Conservation (phyloP, 2,329 filamentous ascomycete species). For the Aspergillus terreus region DNA sequence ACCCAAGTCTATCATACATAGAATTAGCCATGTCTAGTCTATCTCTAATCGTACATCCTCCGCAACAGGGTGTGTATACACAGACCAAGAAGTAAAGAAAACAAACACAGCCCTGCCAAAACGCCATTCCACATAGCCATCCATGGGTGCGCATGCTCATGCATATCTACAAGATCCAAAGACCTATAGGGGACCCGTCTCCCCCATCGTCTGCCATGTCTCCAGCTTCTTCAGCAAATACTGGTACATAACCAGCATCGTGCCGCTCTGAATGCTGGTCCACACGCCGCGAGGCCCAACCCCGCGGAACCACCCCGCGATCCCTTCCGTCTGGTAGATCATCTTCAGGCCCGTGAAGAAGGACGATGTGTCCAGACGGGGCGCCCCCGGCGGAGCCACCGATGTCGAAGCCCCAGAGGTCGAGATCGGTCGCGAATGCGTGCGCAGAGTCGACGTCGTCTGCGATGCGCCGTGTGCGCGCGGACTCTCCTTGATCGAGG, state of each 20-base stretch:
- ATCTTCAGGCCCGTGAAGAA: constrained; percentile 78
- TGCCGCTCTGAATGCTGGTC: constrained; percentile 96
- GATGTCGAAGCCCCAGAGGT: constrained; percentile 86
- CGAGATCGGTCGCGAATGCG: constrained; percentile 71
- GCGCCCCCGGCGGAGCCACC: constrained; percentile 71
- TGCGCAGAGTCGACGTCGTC: constrained; percentile 31
- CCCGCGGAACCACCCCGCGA: constrained; percentile 88
- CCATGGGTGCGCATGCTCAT: constrained; percentile 6
- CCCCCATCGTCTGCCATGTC: constrained; percentile 34
- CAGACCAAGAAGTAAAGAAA: constrained; percentile 7
- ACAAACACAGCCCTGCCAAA: constrained; percentile 9
- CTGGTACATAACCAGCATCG: constrained; percentile 95
- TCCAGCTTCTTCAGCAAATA: constrained; percentile 76
- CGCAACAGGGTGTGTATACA: constrained; percentile 6
- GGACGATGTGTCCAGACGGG: constrained; percentile 82
- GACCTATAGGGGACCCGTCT: constrained; percentile 16
- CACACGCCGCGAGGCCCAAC: constrained; percentile 90
- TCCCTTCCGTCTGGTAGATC: constrained; percentile 85
- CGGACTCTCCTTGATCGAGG: constrained; percentile 25
- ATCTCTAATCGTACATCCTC: constrained; percentile 9
- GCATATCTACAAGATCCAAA: constrained; percentile 8
- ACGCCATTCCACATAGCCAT: constrained; percentile 22
- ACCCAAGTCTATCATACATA: neutral
- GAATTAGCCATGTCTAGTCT: constrained; percentile 8
- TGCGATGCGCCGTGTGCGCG: constrained; percentile 24